Evolutionary conservation across 768 basidiomycete genomes (phyloP).

Genomic region (Pleurotus giganteus): DNA sequence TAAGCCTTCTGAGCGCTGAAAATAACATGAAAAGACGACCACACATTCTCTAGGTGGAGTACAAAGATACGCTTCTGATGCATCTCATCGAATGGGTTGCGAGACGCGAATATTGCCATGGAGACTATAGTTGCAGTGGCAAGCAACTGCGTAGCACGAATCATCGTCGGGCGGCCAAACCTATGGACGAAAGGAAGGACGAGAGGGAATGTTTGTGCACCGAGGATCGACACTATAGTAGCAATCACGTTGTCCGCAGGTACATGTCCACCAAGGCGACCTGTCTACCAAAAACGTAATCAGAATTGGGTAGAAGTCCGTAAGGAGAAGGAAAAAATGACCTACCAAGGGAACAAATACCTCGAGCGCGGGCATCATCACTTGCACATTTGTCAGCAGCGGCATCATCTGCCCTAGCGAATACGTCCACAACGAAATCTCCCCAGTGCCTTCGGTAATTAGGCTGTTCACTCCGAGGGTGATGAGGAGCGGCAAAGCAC

Average conservation of each 20-base stretch:
- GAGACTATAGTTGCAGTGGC: conserved; percentile 43
- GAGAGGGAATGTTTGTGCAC: conserved; percentile 58
- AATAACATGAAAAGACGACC: conserved; percentile 18
- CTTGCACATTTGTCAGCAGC: conserved; percentile 53
- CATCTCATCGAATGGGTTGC: conserved; percentile 71
- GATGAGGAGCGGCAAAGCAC: conserved; percentile 52
- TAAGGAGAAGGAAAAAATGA: conserved; percentile 7
- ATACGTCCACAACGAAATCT: conserved; percentile 62
- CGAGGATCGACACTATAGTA: conserved; percentile 60
- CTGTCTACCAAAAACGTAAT: conserved; percentile 50
- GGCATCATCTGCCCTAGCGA: conserved; percentile 56
- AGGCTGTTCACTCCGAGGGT: conserved; percentile 53
- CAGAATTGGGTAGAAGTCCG: conserved; percentile 2
- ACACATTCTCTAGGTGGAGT: conserved; percentile 82
- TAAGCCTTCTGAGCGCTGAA: neutral
- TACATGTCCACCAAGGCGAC: conserved; percentile 76
- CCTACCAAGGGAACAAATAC: conserved; percentile 88
- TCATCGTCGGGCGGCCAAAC: conserved; percentile 29
- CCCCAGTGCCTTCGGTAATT: conserved; percentile 24
- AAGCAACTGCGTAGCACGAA: conserved; percentile 40
- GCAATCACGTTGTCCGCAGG: conserved; percentile 91
- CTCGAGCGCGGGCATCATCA: conserved; percentile 64
- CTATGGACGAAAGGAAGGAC: conserved; percentile 72
- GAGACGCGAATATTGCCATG: conserved; percentile 60
- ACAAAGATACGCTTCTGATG: conserved; percentile 89